Evolutionary conservation across 768 basidiomycete genomes (phyloP).

Genomic region (Mycena pura): DNA sequence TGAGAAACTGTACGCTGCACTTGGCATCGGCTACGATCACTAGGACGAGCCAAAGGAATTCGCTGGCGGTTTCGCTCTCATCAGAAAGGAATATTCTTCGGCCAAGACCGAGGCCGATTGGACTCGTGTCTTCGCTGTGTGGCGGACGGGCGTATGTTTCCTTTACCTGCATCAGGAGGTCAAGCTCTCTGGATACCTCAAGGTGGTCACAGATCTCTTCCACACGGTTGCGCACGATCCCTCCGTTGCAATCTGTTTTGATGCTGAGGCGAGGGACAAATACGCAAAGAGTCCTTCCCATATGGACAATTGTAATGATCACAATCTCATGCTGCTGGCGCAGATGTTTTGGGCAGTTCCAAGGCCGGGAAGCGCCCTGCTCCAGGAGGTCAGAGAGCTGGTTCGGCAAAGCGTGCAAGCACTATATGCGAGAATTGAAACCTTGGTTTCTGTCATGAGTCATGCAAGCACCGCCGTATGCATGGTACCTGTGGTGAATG

Average conservation of each 20-base stretch:
- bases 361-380: not conserved
- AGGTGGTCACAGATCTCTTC: conserved; percentile 18
- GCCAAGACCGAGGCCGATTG: conserved; percentile 18
- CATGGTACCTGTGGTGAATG: conserved; percentile 25
- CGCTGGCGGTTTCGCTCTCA: conserved; percentile 12
- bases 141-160: conserved; percentile 7
- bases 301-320: conserved; percentile 2
- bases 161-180: conserved; percentile 17
- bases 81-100: conserved; percentile 15
- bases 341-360: not conserved
- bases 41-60: conserved; percentile 28
- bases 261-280: conserved; percentile 8
- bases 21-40: conserved; percentile 24
- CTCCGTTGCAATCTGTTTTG: conserved; percentile 11
- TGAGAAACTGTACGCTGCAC: conserved; percentile 25
- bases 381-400: not conserved
- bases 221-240: not conserved
- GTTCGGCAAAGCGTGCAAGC: not conserved
- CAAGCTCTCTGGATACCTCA: conserved; percentile 10
- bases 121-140: conserved; percentile 22
- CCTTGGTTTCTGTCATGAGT: conserved; percentile 14
- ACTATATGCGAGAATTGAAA: conserved; percentile 24
- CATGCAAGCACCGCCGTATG: conserved; percentile 12
- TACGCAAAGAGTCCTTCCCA: conserved; percentile 19
- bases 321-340: not conserved